Conservation (phyloP, 495 filamentous ascomycete genomes). For the Lichenothelia convexa region DNA sequence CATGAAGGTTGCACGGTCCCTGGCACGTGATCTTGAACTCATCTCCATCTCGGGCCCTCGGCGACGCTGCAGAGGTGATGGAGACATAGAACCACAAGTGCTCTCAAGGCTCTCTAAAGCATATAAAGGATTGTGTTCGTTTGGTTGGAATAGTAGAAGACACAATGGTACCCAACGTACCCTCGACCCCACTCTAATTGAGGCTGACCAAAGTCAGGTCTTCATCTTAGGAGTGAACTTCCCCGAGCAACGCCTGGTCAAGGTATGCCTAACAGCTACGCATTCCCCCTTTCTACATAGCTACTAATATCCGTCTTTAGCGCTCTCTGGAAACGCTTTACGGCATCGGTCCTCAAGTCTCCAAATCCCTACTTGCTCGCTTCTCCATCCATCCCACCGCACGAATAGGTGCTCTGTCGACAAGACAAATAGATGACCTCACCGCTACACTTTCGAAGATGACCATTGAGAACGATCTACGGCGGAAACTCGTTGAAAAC, state of each 20-base stretch:
- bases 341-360: constrained; percentile 57
- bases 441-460: constrained; percentile 73
- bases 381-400: constrained; percentile 70
- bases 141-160: no score
- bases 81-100: no score
- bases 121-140: no score
- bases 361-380: constrained; percentile 62
- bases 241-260: constrained; percentile 60
- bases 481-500: constrained; percentile 58
- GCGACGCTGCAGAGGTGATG: no score
- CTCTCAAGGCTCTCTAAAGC: no score
- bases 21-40: no score
- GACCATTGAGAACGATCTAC: constrained; percentile 84
- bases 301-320: constrained; percentile 33
- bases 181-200: no score
- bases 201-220: constrained; percentile 39
- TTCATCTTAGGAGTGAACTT: constrained; percentile 76
- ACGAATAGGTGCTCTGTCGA: constrained; percentile 48
- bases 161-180: no score
- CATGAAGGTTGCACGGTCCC: no score
- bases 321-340: constrained; percentile 80
- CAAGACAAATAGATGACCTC: constrained; percentile 56
- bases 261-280: constrained; percentile 30
- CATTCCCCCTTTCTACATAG: neutral
- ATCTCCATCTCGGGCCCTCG: no score